Base-by-base conservation (phyloP, 2,329 filamentous ascomycete species). In the Coccinonectria pachysandricola region DNA sequence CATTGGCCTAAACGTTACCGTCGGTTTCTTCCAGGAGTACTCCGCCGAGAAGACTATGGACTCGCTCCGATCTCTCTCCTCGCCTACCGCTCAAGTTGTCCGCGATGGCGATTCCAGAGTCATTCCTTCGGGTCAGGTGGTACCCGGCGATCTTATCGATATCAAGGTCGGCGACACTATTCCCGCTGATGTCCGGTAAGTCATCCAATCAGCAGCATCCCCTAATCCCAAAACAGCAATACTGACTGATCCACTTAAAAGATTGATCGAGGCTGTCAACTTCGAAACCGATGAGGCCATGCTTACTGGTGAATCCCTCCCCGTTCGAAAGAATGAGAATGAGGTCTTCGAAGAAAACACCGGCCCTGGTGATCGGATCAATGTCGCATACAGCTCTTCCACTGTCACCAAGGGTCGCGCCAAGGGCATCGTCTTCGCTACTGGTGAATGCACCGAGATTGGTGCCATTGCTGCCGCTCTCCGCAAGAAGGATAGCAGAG, bases 221-320 rank as follows among this genome's bases (percentile, higher is more conserved):
- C n/a, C n/a, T n/a, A n/a, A n/a, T n/a, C n/a, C n/a, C n/a, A n/a
- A n/a, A n/a, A n/a, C n/a, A n/a, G n/a, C n/a, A n/a, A n/a, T n/a
- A n/a, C n/a, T n/a, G n/a, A n/a, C n/a, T n/a, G n/a, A n/a, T n/a
- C n/a, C n/a, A n/a, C 10, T 65, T 65, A 3, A 66, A 59, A 38
- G 31, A 27, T 42, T 67, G 13, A 43, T 73, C 34, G 66, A 75
- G 38, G 65, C 61, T 15, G 67, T 79, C 56, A 80, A 81, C 49
- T 64, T 77, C 22, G 73, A 75, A 41, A 77, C 73, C 36, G 75
- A 84, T 35, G 72, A 77, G 48, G 71, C 71, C 4, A 59, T 75
- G 24, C 60, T 77, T 13, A 78, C 73, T 19, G 73, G 73, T 30
- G 73, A 78, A 49, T 75, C 73, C 11, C 56, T 75, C 2, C 72